Evolutionary conservation across 805 yeast genomes (phyloP), one percentile per base, ranked within the genome.

Genomic region (Komagataella pseudopastoris): DNA sequence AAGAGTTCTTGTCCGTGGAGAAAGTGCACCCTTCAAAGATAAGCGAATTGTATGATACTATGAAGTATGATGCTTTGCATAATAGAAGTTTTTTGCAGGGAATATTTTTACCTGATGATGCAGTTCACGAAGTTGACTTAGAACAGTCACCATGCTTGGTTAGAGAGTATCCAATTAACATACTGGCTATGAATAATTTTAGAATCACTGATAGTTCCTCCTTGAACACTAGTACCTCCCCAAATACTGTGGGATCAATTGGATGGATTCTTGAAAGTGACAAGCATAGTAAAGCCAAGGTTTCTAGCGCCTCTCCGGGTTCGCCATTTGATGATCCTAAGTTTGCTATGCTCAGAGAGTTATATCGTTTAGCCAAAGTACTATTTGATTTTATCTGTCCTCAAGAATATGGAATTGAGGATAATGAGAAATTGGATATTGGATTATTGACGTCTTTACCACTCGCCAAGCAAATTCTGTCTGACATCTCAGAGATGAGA

Each of bases 21-120:
- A 93, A 93, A 66, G 96, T 93, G 2, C 98, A 93, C 66, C 99
- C 99, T 8, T 84, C 96, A 2, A 93, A 91, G 69, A 91, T 93
- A 54, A 85, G 96, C 49, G 99, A 93, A 70, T 75, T 93, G 53
- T 93, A 93, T 63, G 99, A 93, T 67, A 91, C 99, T 1, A 91
- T 93, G 96, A 93, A 93, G 67, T 93, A 87, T 64, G 99, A 93
- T 69, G 99, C 98, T 6, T 74, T 93, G 51, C 99, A 93, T 66
- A 93, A 93, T 65, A 76, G 99, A 52, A 85, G 85, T 39, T 93
- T 93, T 63, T 70, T 93, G 64, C 88, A 85, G 62, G 80, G 80
- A 56, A 83, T 91, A 4, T 93, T 93, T 63, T 75, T 83, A 48
- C 88, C 88, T 45, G 76, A 72, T 47, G 62, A 63, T 23, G 77